Conservation (phyloP, 2,329 filamentous ascomycete genomes). For the Fusarium tjaetaba region DNA sequence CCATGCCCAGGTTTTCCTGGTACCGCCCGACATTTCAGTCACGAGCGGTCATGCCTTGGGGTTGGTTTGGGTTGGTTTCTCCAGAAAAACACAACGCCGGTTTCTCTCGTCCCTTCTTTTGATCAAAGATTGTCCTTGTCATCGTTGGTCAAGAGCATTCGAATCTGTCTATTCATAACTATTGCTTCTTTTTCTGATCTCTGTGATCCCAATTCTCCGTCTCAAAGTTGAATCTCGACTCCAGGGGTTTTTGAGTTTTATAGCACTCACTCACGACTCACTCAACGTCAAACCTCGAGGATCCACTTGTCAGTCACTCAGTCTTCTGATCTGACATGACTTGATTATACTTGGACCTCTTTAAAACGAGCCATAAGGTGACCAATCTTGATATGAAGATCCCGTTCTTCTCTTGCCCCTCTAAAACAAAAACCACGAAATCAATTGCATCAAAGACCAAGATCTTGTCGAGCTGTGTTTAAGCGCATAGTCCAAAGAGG, state of each 20-base stretch:
- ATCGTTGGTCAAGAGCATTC: conserved; percentile 5
- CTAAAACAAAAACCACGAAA: background rate
- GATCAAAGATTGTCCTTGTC: conserved; percentile 1
- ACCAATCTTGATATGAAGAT: conserved; percentile 1
- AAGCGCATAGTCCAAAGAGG: conserved; percentile 7
- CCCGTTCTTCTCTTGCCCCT: background rate
- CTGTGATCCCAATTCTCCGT: background rate
- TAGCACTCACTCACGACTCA: background rate
- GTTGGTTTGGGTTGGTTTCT: conserved; percentile 20
- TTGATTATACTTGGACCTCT: conserved; percentile 20
- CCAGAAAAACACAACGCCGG: conserved; percentile 36
- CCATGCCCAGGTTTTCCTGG: background rate
- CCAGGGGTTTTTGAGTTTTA: background rate
- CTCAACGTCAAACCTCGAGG: conserved; percentile 7
- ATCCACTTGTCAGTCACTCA: conserved; percentile 31
- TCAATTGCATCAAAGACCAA: conserved; percentile 18
- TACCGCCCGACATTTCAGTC: conserved; percentile 38
- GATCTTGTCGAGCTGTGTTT: conserved; percentile 14
- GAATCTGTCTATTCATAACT: background rate
- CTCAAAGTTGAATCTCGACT: conserved; percentile 2
- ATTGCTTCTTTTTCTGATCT: conserved; percentile 3
- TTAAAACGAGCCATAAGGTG: conserved; percentile 19
- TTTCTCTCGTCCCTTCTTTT: conserved; percentile 31
- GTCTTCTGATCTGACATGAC: conserved; percentile 33
- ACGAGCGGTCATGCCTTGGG: conserved; percentile 34